A percentile compares a stretch with the other conserved stretches of the same genome.
Conservation (phyloP, 2,329 filamentous ascomycete genomes). For the Cordyceps tenuipes region DNA sequence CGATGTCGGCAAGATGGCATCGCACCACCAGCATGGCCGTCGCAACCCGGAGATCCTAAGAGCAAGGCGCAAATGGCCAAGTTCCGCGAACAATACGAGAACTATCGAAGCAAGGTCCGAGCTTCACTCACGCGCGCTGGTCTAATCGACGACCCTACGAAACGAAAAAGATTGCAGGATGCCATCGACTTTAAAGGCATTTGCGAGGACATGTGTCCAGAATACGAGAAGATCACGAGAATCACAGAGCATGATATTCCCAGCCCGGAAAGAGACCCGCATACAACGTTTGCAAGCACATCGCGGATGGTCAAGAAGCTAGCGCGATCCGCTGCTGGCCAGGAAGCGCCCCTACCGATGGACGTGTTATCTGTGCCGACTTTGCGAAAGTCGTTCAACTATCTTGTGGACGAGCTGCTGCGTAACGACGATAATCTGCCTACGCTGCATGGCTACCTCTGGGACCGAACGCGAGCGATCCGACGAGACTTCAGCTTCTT, state of each 20-base stretch:
- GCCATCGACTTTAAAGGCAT: conserved; percentile 61
- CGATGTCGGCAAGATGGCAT: conserved; percentile 49
- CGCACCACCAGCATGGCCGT: conserved; percentile 45
- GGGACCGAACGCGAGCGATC: conserved; percentile 60
- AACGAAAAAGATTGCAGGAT: conserved; percentile 52
- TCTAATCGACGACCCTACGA: conserved; percentile 57
- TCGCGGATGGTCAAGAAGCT: conserved; percentile 58
- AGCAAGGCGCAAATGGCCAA: conserved; percentile 44
- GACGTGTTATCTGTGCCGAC: conserved; percentile 55
- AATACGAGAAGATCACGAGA: conserved; percentile 55
- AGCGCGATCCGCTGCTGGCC: conserved; percentile 58
- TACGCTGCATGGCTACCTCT: conserved; percentile 53
- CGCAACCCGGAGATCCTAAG: conserved; percentile 43
- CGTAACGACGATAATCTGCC: conserved; percentile 46
- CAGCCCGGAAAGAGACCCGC: conserved; percentile 42
- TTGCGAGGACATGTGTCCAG: conserved; percentile 62
- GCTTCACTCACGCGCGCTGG: conserved; percentile 49
- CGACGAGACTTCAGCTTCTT: conserved; percentile 63
- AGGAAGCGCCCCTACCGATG: conserved; percentile 59
- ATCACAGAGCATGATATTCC: conserved; percentile 54
- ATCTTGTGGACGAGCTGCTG: conserved; percentile 53
- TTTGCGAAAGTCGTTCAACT: conserved; percentile 52
- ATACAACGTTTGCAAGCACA: conserved; percentile 38
- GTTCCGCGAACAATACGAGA: conserved; percentile 48
- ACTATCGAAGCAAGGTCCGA: conserved; percentile 49